These are phyloP conservation scores for Ceratocystis destructans DNA, from an alignment of 2,329 filamentous ascomycete species.

Conservation along the genomic window DNA sequence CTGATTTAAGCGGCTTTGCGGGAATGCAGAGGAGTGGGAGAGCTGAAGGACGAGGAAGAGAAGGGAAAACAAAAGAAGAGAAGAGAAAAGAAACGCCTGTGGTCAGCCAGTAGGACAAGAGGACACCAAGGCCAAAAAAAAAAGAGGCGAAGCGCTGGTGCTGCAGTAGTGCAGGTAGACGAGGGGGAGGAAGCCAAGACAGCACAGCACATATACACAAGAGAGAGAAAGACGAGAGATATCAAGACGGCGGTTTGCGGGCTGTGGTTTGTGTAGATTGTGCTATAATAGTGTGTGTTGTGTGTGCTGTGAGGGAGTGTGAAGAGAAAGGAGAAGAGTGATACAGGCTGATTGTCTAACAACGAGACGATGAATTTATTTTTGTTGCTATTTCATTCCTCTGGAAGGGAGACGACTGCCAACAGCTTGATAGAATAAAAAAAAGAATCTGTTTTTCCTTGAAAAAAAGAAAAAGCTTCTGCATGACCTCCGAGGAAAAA, in stretches of 20 bases:
- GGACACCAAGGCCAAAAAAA: not conserved
- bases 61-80: not conserved
- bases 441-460: not conserved
- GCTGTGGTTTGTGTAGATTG: not conserved
- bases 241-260: not conserved
- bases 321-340: not conserved
- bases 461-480: not conserved
- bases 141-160: slow-evolving; percentile 5
- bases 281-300: not conserved
- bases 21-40: not conserved
- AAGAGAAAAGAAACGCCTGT: not conserved
- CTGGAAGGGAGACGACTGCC: no score
- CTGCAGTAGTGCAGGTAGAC: not conserved
- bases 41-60: not conserved
- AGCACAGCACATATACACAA: not conserved
- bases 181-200: not conserved
- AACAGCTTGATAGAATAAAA: not conserved
- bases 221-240: not conserved
- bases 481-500: not conserved
- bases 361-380: no score
- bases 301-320: not conserved
- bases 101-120: not conserved
- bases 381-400: no score
- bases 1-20: not conserved
- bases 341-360: no score